Evolutionary conservation across 2,329 filamentous ascomycete species (phyloP).

Genomic region (Sporothrix phasma): DNA sequence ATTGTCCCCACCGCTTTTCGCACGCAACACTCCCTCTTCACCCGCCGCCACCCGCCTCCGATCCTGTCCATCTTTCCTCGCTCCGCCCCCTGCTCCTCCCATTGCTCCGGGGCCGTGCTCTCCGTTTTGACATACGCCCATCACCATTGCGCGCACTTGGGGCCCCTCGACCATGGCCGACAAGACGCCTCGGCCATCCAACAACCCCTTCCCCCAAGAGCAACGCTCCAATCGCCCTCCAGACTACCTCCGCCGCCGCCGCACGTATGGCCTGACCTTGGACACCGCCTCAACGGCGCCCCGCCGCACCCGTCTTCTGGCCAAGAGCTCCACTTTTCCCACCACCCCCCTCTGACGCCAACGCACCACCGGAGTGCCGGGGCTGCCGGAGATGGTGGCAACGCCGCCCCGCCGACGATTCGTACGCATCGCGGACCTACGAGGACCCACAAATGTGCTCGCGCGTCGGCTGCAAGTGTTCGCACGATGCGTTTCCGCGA

Average conservation of each 20-base stretch:
- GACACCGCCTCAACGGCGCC: conserved; percentile 17
- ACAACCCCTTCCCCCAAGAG: conserved; percentile 44
- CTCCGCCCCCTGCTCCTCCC: no score
- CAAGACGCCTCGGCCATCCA: conserved; percentile 31
- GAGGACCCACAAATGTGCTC: not conserved
- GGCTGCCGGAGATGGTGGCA: conserved; percentile 9
- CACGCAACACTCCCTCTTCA: not conserved
- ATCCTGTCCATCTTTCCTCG: not conserved
- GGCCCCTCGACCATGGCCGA: conserved; percentile 26
- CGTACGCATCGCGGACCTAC: conserved; percentile 3
- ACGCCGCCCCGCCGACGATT: not conserved
- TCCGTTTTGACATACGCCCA: not conserved
- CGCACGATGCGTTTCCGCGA: conserved; percentile 25
- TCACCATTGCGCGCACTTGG: not conserved
- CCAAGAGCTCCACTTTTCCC: conserved; percentile 2
- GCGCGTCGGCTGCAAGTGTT: conserved; percentile 22
- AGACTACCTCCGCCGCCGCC: not conserved
- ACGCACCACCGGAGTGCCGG: not conserved
- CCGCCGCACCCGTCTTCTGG: conserved; percentile 18
- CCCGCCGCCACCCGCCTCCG: not conserved
- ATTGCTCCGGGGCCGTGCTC: not conserved
- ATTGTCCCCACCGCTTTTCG: conserved; percentile 3
- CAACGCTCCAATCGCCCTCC: conserved; percentile 5
- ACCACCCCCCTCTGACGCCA: not conserved
- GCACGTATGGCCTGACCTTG: conserved; percentile 5